Base-by-base conservation (phyloP, 108 stramenopile species). In the Cyclotella distinguenda region DNA sequence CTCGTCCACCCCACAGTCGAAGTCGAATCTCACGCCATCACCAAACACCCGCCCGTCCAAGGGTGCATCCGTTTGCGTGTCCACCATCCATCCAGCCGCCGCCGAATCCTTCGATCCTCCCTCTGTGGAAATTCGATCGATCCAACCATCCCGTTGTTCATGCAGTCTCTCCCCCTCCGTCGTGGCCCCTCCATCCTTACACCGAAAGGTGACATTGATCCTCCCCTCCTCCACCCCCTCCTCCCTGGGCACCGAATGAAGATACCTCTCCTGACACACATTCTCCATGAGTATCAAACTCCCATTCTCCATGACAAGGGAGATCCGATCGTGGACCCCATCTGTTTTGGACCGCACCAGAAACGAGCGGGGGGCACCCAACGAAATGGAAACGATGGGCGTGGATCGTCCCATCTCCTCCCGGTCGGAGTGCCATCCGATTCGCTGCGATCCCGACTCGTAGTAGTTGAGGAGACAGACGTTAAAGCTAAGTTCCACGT, bases 401-500 rank as follows among this genome's bases (percentile, higher is more conserved):
- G 87, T 88, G 16, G 74, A 53, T 2, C 84, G 66, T 16, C 84
- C 84, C 31, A 84, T 67, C 55, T 88, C 87, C 54, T 88, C 87
- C 21, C 87, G 84, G 53, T 88, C 87, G 21, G 83, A 76, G 45
- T 88, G 87, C 84, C 84, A 88, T 52, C 87, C 87, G 21, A 88
- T 85, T 2, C 87, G 72, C 53, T 84, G 82, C 12, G 68, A 55
- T 0, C 84, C 80, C 31, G 85, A 66, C 56, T 83, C 70, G 40
- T 88, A 88, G 55, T 83, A 88, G 56, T 88, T 88, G 10, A 85
- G 66, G 13, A 88, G 79, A 60, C 87, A 88, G 11, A 85, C 78
- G 62, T 88, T 85, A 81, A 88, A 88, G 62, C 85, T 85, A 81
- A 88, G 85, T 54, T 81, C 35, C 9, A 84, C 80, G 18, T 39